These are phyloP conservation scores for Taxillus chinensis DNA, from an alignment of 164 flowering plant genomes.

Conservation along the genomic window DNA sequence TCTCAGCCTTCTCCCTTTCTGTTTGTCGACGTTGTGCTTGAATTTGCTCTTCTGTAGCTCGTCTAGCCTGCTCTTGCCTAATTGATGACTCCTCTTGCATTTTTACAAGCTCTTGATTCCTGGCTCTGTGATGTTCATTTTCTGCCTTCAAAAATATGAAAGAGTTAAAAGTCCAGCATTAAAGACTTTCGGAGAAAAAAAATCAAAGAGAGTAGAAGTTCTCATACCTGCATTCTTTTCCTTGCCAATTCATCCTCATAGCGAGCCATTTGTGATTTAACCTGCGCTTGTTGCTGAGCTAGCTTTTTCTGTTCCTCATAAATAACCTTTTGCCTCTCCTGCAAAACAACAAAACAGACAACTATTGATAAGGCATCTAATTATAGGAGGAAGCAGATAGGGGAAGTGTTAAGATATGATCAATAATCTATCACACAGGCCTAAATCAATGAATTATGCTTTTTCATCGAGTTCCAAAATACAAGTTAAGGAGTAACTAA, in stretches of 20 bases:
- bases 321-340: constrained; percentile 73
- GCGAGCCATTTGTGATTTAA: constrained; percentile 76
- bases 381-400: background rate
- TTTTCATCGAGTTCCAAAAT: too few relatives aligned
- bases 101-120: constrained; percentile 88
- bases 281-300: constrained; percentile 71
- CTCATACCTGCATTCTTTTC: constrained; percentile 80
- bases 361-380: constrained; percentile 6
- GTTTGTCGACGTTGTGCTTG: constrained; percentile 87
- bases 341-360: constrained; percentile 13
- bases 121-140: constrained; percentile 64
- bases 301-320: constrained; percentile 78
- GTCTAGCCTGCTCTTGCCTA: constrained; percentile 70
- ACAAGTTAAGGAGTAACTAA: too few relatives aligned
- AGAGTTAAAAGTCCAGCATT: constrained; percentile 1
- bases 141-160: constrained; percentile 47
- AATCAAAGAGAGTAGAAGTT: too few relatives aligned
- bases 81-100: constrained; percentile 86
- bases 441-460: too few relatives aligned
- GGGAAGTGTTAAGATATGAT: background rate
- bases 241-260: constrained; percentile 92
- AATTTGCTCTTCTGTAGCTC: constrained; percentile 83
- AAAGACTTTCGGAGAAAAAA: too few relatives aligned
- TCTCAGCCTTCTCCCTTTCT: constrained; percentile 83
- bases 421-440: too few relatives aligned